Evolutionary conservation across 345 rosid genomes (phyloP), one percentile per base, ranked within the genome.

Genomic region (Microcos paniculata): DNA sequence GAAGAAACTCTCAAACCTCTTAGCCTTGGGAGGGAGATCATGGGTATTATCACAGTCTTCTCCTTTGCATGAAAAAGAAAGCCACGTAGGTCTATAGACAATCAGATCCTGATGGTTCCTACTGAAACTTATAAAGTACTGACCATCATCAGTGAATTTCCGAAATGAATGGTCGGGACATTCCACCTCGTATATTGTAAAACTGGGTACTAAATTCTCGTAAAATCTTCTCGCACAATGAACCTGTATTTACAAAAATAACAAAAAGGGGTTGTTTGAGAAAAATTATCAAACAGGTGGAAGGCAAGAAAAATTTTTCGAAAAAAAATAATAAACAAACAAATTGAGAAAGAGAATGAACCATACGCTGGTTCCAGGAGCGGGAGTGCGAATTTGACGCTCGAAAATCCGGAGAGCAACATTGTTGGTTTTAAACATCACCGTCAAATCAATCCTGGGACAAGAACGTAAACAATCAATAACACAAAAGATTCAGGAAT

Each of bases 141-240:
- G 96, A 70, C 98, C 99, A 70, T 93, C 99, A 80, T 92, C 96
- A 4, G 97, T 93, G 90, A 96, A 89, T 82, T 96, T 96, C n/a
- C 94, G 92, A 80, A 93, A 93, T 28, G 88, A 87, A 82, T 89
- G 90, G 77, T 96, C 98, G 1, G 97, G 99, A 77, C 91, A 92
- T 61, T 92, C 94, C 30, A 96, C 86, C 51, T 96, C 99, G 78
- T 92, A 92, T 71, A 90, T 78, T 16, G 98, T 93, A 72, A 40
- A 85, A 85, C 91, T 89, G 12, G 99, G 99, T 52, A 96, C 95
- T 72, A 96, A 72, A 84, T 96, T 92, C 86, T 93, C 99, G 73
- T 93, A 93, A 86, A 96, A 96, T 61, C 74, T 90, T 84, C 99
- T 79, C 6, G 90, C 91, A 74, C 80, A 86, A 77, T 93, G 89